These are phyloP conservation scores for Orbilia javanica DNA, from an alignment of 2,329 filamentous ascomycete species.

Conservation along the genomic window DNA sequence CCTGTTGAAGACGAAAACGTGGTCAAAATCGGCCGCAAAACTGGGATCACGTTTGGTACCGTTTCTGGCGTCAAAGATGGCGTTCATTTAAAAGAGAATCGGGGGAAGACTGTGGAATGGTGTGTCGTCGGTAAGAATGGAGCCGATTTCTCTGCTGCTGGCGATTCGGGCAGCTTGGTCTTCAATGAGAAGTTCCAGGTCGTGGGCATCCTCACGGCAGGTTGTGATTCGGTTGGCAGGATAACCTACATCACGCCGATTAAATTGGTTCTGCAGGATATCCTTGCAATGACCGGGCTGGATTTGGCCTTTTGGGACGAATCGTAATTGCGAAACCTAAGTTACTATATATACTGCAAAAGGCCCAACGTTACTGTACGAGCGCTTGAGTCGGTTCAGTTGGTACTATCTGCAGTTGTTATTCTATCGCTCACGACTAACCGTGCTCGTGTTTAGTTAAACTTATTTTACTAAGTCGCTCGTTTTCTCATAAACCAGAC, in stretches of 20 bases:
- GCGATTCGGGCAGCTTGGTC: slow-evolving; percentile 26
- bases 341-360: too few species aligned
- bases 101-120: slow-evolving; percentile 18
- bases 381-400: too few species aligned
- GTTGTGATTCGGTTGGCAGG: neutral
- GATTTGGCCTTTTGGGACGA: neutral
- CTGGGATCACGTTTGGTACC: slow-evolving; percentile 6
- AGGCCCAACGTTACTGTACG: too few species aligned
- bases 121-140: neutral
- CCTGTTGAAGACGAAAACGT: slow-evolving; percentile 18
- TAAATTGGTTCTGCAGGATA: slow-evolving; percentile 6
- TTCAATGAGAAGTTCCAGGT: slow-evolving; percentile 10
- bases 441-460: too few species aligned
- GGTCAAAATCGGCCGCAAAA: slow-evolving; percentile 28
- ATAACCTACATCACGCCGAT: slow-evolving; percentile 21
- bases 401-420: too few species aligned
- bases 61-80: slow-evolving; percentile 12
- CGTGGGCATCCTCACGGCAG: neutral
- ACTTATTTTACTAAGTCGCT: too few species aligned
- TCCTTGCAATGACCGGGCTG: neutral
- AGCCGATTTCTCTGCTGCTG: neutral
- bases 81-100: slow-evolving; percentile 11
- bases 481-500: too few species aligned
- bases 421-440: too few species aligned
- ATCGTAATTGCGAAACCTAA: neutral